A percentile compares a stretch with the other conserved stretches of the same genome.
These are phyloP conservation scores for Beauveria brongniartii DNA, from an alignment of 2,329 filamentous ascomycete species.

Conservation along the genomic window DNA sequence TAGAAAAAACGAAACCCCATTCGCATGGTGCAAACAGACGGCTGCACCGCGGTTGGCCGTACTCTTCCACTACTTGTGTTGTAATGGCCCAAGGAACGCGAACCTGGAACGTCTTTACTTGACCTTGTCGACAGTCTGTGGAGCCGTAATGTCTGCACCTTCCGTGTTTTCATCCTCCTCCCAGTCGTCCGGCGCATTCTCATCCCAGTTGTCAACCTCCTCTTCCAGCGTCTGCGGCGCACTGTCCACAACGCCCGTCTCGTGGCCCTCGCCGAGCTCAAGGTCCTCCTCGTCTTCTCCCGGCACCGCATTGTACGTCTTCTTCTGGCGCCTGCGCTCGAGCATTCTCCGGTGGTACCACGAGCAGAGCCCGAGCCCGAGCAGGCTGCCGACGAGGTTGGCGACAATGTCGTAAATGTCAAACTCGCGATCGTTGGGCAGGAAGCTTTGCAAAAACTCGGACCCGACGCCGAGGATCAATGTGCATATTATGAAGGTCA, in stretches of 20 bases:
- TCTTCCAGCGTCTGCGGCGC: constrained; percentile 52
- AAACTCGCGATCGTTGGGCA: constrained; percentile 63
- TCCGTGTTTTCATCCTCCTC: constrained; percentile 40
- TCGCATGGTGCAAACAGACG: neutral
- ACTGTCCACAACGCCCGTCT: constrained; percentile 50
- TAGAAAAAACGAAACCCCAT: neutral
- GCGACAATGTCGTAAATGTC: constrained; percentile 82
- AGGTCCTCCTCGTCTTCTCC: constrained; percentile 59
- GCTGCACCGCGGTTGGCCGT: neutral
- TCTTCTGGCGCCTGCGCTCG: constrained; percentile 69
- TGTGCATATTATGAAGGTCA: constrained; percentile 77
- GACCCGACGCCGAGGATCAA: constrained; percentile 61
- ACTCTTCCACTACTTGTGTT: neutral
- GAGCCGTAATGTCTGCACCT: constrained; percentile 18
- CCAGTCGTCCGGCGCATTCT: constrained; percentile 60
- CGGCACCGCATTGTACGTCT: constrained; percentile 63
- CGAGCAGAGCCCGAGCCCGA: constrained; percentile 64
- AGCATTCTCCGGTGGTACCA: constrained; percentile 97
- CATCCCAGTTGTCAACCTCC: constrained; percentile 90
- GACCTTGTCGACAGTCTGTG: neutral
- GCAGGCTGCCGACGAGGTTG: constrained; percentile 72
- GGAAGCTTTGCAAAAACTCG: constrained; percentile 65
- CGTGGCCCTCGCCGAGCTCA: constrained; percentile 68
- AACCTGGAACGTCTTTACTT: neutral
- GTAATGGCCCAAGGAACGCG: neutral